These are phyloP conservation scores for Marasmius fiardii DNA, from an alignment of 1,284 basidiomycete species.

Conservation along the genomic window DNA sequence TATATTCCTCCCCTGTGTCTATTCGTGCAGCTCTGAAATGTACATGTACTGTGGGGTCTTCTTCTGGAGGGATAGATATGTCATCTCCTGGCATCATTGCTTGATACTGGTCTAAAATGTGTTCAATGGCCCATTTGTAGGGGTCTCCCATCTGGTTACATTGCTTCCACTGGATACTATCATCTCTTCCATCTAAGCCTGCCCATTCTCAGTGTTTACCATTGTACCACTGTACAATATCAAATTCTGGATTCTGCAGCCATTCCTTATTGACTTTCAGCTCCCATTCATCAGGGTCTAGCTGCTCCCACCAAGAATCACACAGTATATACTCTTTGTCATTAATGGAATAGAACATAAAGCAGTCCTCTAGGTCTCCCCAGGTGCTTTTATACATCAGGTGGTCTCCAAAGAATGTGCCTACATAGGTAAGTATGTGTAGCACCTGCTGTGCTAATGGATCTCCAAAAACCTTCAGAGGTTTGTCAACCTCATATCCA, in stretches of 20 bases:
- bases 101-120: neutral
- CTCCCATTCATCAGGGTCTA: neutral
- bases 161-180: neutral
- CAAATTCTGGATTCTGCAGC: neutral
- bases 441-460: neutral
- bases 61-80: neutral
- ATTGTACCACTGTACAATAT: neutral
- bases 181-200: neutral
- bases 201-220: neutral
- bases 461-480: neutral
- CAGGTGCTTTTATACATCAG: neutral
- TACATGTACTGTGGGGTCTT: neutral
- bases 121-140: neutral
- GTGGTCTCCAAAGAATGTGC: neutral
- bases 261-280: neutral
- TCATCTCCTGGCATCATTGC: neutral
- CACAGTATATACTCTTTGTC: neutral
- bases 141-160: neutral
- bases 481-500: neutral
- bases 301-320: neutral
- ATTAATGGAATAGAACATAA: neutral
- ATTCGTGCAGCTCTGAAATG: neutral
- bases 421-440: neutral
- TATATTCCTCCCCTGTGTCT: neutral
- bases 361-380: neutral